A percentile compares a stretch with the other conserved stretches of the same genome.
phyloP scores from a whole-genome alignment of 140 eudicot genomes.

The Ambrosia hybrid region DNA sequence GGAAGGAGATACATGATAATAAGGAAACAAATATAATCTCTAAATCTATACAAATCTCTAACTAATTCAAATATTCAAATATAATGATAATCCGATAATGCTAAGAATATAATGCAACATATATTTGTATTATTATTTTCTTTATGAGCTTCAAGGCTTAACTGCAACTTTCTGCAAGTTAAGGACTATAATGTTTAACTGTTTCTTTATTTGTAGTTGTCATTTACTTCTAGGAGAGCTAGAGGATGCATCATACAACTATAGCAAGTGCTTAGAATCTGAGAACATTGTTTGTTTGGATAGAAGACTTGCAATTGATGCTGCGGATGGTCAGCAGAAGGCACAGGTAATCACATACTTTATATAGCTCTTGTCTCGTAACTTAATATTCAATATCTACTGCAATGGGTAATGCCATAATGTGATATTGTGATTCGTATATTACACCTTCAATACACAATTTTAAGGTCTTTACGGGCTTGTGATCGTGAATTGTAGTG shows the following conservation, averaged over 20 bases:
- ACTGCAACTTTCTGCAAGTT: constrained; percentile 5
- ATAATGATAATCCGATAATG: too few relatives aligned
- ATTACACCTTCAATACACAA: constrained; percentile 1
- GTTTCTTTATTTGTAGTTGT: constrained; percentile 48
- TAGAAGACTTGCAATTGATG: constrained; percentile 77
- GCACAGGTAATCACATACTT: constrained; percentile 52
- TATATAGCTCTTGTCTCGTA: neutral
- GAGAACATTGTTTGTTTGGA: constrained; percentile 57
- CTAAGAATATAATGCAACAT: constrained; percentile 7
- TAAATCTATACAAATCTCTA: too few relatives aligned
- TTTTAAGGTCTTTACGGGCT: neutral
- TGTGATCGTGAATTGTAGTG: too few relatives aligned
- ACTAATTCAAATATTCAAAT: too few relatives aligned
- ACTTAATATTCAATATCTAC: neutral
- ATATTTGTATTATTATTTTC: constrained; percentile 1
- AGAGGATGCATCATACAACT: constrained; percentile 58
- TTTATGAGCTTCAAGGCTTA: constrained; percentile 7
- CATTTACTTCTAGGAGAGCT: constrained; percentile 78
- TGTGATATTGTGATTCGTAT: neutral
- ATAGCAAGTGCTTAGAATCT: constrained; percentile 54
- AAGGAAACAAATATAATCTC: too few relatives aligned
- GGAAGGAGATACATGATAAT: too few relatives aligned
- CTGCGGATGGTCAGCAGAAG: constrained; percentile 85
- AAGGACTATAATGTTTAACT: constrained; percentile 9
- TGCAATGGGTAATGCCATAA: constrained; percentile 13